Evolutionary conservation across 495 filamentous ascomycete species (phyloP).

Genomic region (Penicillium odoratum): DNA sequence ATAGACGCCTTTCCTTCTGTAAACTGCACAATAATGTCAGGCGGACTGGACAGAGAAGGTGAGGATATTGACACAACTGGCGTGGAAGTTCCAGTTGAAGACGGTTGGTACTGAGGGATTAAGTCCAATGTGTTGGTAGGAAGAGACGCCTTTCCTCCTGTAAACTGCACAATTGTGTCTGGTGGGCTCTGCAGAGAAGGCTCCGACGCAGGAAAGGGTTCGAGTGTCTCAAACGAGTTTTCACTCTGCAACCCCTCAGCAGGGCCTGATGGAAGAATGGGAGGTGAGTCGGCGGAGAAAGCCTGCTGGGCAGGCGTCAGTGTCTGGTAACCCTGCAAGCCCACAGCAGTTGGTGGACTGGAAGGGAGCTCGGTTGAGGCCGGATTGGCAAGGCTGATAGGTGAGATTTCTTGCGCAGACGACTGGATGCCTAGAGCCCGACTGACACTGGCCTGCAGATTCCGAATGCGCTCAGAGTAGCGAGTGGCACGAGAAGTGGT

Average conservation of each 20-base stretch:
- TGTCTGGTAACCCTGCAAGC: not conserved
- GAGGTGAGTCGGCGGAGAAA: not conserved
- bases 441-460: not conserved
- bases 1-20: not conserved
- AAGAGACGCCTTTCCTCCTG: not conserved
- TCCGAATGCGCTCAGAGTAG: not conserved
- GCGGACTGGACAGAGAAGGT: not conserved
- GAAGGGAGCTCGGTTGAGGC: not conserved
- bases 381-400: not conserved
- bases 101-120: not conserved
- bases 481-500: not conserved
- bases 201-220: not conserved
- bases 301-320: not conserved
- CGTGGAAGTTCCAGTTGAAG: not conserved
- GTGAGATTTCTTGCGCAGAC: not conserved
- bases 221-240: not conserved
- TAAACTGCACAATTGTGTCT: not conserved
- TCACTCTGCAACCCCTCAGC: too few species aligned
- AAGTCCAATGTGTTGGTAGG: not conserved
- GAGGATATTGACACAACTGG: not conserved
- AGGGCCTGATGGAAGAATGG: too few species aligned
- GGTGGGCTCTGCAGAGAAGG: not conserved
- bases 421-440: not conserved
- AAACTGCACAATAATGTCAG: not conserved
- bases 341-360: not conserved